A percentile compares a stretch with the other conserved stretches of the same genome.
phyloP scores from a whole-genome alignment of 768 basidiomycete species.

The Pisolithus microcarpus region DNA sequence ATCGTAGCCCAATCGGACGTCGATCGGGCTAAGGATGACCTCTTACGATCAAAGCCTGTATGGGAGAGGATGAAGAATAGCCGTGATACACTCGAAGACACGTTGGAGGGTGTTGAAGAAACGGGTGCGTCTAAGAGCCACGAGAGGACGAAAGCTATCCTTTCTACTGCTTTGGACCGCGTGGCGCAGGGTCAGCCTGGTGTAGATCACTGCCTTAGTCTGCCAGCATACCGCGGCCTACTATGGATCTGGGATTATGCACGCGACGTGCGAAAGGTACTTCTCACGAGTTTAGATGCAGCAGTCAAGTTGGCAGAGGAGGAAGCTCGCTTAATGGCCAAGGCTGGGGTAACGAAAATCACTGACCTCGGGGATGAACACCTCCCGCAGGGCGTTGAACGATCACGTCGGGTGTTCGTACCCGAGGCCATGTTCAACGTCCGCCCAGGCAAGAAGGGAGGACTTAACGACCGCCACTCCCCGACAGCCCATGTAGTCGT shows the following conservation, averaged over 20 bases:
- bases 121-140: slow-evolving; percentile 48
- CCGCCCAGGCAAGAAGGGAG: slow-evolving; percentile 36
- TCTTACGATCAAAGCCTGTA: slow-evolving; percentile 66
- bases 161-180: slow-evolving; percentile 64
- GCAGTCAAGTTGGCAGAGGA: slow-evolving; percentile 77
- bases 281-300: slow-evolving; percentile 77
- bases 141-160: slow-evolving; percentile 47
- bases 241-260: slow-evolving; percentile 83
- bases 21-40: slow-evolving; percentile 60
- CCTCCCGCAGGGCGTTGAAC: slow-evolving; percentile 76
- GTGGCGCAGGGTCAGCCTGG: slow-evolving; percentile 72
- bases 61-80: slow-evolving; percentile 81
- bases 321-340: slow-evolving; percentile 67
- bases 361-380: slow-evolving; percentile 64
- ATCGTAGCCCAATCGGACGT: slow-evolving; percentile 79
- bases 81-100: slow-evolving; percentile 70
- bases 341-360: slow-evolving; percentile 58
- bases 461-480: slow-evolving; percentile 31
- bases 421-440: slow-evolving; percentile 96
- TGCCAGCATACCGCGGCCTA: slow-evolving; percentile 83
- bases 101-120: slow-evolving; percentile 77
- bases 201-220: slow-evolving; percentile 39
- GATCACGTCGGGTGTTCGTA: slow-evolving; percentile 79
- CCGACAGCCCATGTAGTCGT: slow-evolving; percentile 47
- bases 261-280: slow-evolving; percentile 62